phyloP scores from a whole-genome alignment of 1,139 yeast species.

The Geotrichum citri-aurantii region DNA sequence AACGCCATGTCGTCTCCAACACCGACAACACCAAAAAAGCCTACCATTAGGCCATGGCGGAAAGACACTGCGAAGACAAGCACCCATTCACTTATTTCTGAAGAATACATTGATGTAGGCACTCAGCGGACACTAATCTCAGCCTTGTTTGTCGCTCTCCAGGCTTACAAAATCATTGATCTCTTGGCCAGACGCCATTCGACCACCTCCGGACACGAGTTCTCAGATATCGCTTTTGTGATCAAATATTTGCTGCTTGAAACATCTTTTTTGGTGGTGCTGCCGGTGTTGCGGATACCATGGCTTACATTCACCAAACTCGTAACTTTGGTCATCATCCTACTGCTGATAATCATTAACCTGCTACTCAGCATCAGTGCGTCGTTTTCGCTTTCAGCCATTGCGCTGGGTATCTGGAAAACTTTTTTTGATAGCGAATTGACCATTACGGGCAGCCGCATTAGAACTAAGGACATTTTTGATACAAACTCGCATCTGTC shows the following conservation, averaged over 20 bases:
- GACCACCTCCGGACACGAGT: conserved; percentile 44
- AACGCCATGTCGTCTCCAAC: conserved; percentile 12
- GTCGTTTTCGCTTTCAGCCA: conserved; percentile 45
- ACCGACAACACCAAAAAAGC: conserved; percentile 5
- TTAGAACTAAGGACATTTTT: conserved; percentile 39
- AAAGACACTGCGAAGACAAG: conserved; percentile 5
- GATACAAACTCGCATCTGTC: conserved; percentile 71
- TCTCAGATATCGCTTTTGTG: conserved; percentile 44
- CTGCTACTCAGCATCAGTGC: conserved; percentile 34
- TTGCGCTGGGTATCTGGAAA: conserved; percentile 46
- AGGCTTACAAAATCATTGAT: conserved; percentile 78
- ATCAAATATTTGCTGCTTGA: conserved; percentile 70
- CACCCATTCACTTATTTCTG: conserved; percentile 33
- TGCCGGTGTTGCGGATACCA: conserved; percentile 74
- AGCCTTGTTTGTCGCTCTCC: conserved; percentile 64
- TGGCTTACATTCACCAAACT: conserved; percentile 50
- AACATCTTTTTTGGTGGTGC: conserved; percentile 57
- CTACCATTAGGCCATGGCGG: conserved; percentile 18
- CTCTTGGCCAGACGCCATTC: conserved; percentile 41
- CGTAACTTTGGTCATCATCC: conserved; percentile 37
- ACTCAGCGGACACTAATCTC: conserved; percentile 66
- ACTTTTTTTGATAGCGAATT: conserved; percentile 53
- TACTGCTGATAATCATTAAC: conserved; percentile 36
- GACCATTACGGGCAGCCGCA: conserved; percentile 55
- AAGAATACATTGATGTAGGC: conserved; percentile 55